Percentiles rank a stretch among this genome's conserved stretches.
phyloP scores from a whole-genome alignment of 768 basidiomycete species.

The Suillus decipiens region DNA sequence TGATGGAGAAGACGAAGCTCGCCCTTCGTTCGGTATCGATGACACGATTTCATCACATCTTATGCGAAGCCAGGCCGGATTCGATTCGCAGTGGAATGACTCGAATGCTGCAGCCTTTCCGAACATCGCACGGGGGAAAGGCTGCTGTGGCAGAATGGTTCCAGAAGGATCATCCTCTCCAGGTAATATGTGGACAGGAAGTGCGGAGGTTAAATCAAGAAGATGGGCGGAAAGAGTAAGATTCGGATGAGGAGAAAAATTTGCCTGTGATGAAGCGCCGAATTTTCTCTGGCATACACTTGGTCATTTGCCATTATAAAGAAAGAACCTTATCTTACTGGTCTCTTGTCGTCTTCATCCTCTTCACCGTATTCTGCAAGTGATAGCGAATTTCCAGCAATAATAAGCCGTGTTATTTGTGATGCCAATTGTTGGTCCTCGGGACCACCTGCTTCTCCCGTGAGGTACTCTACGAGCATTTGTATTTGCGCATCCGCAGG shows the following conservation, averaged over 20 bases:
- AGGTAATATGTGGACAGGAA: constrained; percentile 88
- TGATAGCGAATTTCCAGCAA: constrained; percentile 88
- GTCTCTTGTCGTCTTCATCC: constrained; percentile 52
- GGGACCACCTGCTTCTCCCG: constrained; percentile 76
- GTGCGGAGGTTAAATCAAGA: constrained; percentile 68
- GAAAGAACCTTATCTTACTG: constrained; percentile 42
- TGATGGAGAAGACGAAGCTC: constrained; percentile 8
- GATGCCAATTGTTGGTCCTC: constrained; percentile 66
- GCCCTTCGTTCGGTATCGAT: constrained; percentile 3
- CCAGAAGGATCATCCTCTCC: constrained; percentile 89
- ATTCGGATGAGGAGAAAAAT: constrained; percentile 78
- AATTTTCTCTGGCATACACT: constrained; percentile 55
- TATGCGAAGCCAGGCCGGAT: constrained; percentile 83
- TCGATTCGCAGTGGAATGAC: constrained; percentile 79
- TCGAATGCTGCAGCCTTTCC: constrained; percentile 56
- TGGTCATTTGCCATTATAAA: constrained; percentile 9
- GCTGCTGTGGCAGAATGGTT: constrained; percentile 89
- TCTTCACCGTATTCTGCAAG: constrained; percentile 40
- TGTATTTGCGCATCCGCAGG: constrained; percentile 74
- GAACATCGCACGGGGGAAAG: constrained; percentile 91
- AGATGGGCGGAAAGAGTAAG: constrained; percentile 68
- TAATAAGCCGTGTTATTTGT: constrained; percentile 80
- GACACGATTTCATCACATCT: constrained; percentile 35
- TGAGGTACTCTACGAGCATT: constrained; percentile 87
- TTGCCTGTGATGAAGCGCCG: constrained; percentile 51